Evolutionary conservation across 257 asterid species (phyloP).

Genomic region (Nicotiana undulata): DNA sequence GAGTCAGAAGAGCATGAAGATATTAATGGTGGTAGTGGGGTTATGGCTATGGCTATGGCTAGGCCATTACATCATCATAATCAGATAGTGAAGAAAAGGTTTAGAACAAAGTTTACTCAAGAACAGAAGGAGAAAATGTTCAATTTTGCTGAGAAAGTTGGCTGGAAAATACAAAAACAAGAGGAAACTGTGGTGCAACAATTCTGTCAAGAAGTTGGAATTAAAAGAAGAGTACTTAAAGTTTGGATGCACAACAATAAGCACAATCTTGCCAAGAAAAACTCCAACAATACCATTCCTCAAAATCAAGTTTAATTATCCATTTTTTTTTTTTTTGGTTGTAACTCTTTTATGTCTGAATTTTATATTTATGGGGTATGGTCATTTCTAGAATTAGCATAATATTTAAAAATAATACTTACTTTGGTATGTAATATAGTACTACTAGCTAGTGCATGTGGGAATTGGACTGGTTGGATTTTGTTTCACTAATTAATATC

Average conservation of each 20-base stretch:
- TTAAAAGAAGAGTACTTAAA: conserved; percentile 72
- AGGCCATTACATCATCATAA: conserved; percentile 13
- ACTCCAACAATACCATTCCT: conserved; percentile 3
- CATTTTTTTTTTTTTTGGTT: neutral
- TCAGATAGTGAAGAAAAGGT: conserved; percentile 60
- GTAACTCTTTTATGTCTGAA: neutral
- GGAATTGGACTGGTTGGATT: conserved; percentile 1
- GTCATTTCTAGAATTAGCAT: neutral
- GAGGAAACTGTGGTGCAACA: conserved; percentile 74
- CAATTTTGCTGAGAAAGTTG: conserved; percentile 72
- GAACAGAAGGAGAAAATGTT: conserved; percentile 94
- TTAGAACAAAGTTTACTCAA: conserved; percentile 65
- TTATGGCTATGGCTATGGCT: conserved; percentile 2
- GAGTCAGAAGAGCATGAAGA: conserved; percentile 60
- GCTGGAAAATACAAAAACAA: conserved; percentile 88
- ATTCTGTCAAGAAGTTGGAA: conserved; percentile 73
- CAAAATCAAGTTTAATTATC: conserved; percentile 16
- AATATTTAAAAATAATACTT: neutral
- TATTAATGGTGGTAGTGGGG: conserved; percentile 19
- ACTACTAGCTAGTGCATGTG: neutral
- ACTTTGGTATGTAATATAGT: neutral
- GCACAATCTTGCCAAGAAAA: conserved; percentile 59
- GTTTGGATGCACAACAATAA: conserved; percentile 97
- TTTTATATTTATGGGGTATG: neutral
- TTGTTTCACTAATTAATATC: neutral